Percentiles rank a stretch among this genome's conserved stretches.
These are phyloP conservation scores for Oligophagozyma castellii DNA, from an alignment of 1,139 yeast genomes.

Conservation along the genomic window DNA sequence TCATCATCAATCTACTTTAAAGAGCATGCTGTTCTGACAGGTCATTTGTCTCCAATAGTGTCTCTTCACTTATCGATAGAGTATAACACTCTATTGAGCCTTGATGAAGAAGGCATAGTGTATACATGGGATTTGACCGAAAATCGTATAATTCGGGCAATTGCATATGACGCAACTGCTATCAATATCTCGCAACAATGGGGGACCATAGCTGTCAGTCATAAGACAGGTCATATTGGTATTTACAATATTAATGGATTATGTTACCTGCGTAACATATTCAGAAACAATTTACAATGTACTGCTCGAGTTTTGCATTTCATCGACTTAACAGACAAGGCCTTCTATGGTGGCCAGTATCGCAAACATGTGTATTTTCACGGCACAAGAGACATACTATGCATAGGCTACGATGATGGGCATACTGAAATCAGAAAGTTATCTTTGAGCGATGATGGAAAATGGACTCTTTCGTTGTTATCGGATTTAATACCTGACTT, in stretches of 20 bases:
- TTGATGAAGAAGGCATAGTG: conserved; percentile 37
- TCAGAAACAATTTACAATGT: conserved; percentile 1
- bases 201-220: conserved; percentile 35
- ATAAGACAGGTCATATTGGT: neutral
- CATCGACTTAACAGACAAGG: conserved; percentile 18
- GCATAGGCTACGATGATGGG: conserved; percentile 26
- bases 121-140: conserved; percentile 49
- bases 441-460: too few relatives aligned
- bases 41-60: conserved; percentile 35
- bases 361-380: conserved; percentile 28
- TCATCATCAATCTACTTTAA: conserved; percentile 1
- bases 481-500: too few relatives aligned
- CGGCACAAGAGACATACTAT: conserved; percentile 24
- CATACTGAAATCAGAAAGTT: too few relatives aligned
- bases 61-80: conserved; percentile 35
- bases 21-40: conserved; percentile 30
- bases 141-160: conserved; percentile 33
- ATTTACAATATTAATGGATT: conserved; percentile 47
- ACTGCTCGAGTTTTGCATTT: conserved; percentile 6
- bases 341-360: conserved; percentile 13
- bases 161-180: conserved; percentile 23
- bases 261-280: conserved; percentile 3
- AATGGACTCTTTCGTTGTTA: too few relatives aligned
- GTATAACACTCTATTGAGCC: conserved; percentile 37
- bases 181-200: conserved; percentile 40